Evolutionary conservation across 2,329 filamentous ascomycete genomes (phyloP), one percentile per base, ranked within the genome.

Genomic region (Fragosphaeria purpurea): DNA sequence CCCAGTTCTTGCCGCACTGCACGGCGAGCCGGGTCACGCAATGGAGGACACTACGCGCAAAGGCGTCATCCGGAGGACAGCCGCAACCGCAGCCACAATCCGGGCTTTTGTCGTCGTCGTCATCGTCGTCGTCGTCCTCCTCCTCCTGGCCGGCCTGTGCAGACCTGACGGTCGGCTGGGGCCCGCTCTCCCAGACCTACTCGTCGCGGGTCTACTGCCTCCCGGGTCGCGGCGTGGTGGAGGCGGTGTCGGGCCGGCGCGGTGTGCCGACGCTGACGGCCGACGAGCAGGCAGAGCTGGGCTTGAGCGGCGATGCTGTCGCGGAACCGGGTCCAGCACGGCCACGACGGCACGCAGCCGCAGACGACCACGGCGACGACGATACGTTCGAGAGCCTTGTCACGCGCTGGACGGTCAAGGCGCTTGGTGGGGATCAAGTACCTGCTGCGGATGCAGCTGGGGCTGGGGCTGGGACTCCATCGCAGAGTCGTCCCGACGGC

Each of bases 1-100:
- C 77, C 39, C 66, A 73, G 57, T 98, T 97, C 74, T 80, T 98
- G n/a, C 93, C 93, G 9, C 96, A 94, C 76, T 95, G 91, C 70
- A 77, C 80, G 42, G 74, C 73, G 44, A 90, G 86, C 39, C 77
- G 74, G 54, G 88, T 97, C 41, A 95, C 88, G 0, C 51, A 49
- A 1, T 88, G 85, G 77, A 22, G 22, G 22, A 22, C 22, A 22
- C 22, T 22, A 22, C 22, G 22, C 3, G 22, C 22, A n/a, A n/a
- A n/a, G n/a, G n/a, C n/a, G n/a, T n/a, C n/a, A n/a, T n/a, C n/a
- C 84, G 86, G 1, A 33, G 47, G 4, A 11, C 37, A 9, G 31
- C 40, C 1, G 35, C 10, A 11, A 22, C n/a, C 7, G 22, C 7
- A 37, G 35, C 35, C 6, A 11, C 6, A 37, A 37, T 6, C 35